Evolutionary conservation across 208 protist genomes (phyloP), one percentile per base, ranked within the genome.

Genomic region (Naegleria fowleri): DNA sequence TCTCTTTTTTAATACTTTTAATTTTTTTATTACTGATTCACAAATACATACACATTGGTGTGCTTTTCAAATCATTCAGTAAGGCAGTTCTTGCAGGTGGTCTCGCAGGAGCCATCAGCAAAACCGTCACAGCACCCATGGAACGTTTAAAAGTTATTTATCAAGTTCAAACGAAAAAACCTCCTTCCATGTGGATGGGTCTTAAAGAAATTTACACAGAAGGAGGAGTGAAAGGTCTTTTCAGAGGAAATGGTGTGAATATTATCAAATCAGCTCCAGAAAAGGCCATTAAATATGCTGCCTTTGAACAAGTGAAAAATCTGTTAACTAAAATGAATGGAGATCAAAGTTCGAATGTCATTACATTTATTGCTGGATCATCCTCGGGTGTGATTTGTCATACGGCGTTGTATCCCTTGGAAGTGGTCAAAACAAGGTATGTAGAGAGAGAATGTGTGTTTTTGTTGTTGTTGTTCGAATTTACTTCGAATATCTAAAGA

Each of bases 401-500:
- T 92, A 94, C 94, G 39, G 89, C 96, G 29, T 91, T 97, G 16
- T 97, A 97, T 92, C 97, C 97, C 9, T 51, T 98, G 33, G 96
- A 98, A 92, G 95, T 97, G n/a, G 93, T 97, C 36, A 97, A 97
- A 92, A 98, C 97, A 43, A 94, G 43, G 96, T 25, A 94, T 97
- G 41, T 48, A 7, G 1, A 9, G 43, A 48, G 43, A 7, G 43
- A 48, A 7, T 48, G 43, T 48, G 7, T 48, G 43, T n/a, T n/a
- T n/a, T n/a, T n/a, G n/a, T n/a, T n/a, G n/a, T n/a, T n/a, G n/a
- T n/a, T n/a, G n/a, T n/a, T n/a, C n/a, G n/a, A n/a, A n/a, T n/a
- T n/a, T n/a, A n/a, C n/a, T n/a, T n/a, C n/a, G n/a, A n/a, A n/a
- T n/a, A n/a, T n/a, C n/a, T n/a, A 48, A 48, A 48, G 83, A 33